Evolutionary conservation across 2,329 filamentous ascomycete genomes (phyloP).

Genomic region (Neurospora crassa): DNA sequence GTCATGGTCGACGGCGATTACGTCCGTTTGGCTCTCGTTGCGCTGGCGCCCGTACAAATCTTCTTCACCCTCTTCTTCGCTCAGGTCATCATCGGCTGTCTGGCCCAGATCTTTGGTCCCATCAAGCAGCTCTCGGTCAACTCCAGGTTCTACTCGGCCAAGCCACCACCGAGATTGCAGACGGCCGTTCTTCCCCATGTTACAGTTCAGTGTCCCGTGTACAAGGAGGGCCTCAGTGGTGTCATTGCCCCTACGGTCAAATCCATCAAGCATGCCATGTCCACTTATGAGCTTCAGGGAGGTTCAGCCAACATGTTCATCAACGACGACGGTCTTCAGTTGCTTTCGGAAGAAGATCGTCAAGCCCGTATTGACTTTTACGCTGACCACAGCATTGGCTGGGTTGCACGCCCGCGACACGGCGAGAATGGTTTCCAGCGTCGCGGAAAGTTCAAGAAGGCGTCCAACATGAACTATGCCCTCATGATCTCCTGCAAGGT

Average conservation of each 20-base stretch:
- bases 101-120: slow-evolving; percentile 68
- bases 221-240: slow-evolving; percentile 68
- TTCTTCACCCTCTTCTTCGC: slow-evolving; percentile 79
- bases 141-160: slow-evolving; percentile 73
- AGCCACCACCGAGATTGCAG: slow-evolving; percentile 53
- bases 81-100: slow-evolving; percentile 66
- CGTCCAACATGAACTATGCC: slow-evolving; percentile 64
- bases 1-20: slow-evolving; percentile 54
- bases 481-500: slow-evolving; percentile 60
- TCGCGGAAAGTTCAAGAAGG: slow-evolving; percentile 60
- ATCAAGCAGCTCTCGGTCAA: slow-evolving; percentile 64
- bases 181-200: slow-evolving; percentile 54
- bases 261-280: slow-evolving; percentile 69
- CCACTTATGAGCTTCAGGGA: slow-evolving; percentile 66
- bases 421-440: slow-evolving; percentile 53
- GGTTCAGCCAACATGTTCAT: slow-evolving; percentile 71
- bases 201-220: slow-evolving; percentile 80
- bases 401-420: slow-evolving; percentile 57
- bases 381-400: slow-evolving; percentile 58
- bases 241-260: slow-evolving; percentile 72
- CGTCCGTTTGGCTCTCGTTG: slow-evolving; percentile 53
- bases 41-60: slow-evolving; percentile 59
- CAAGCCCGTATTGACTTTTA: slow-evolving; percentile 58
- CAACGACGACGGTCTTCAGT: slow-evolving; percentile 66
- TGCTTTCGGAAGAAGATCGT: slow-evolving; percentile 53